Percentiles rank a stretch among this genome's conserved stretches.
Evolutionary conservation across 352 stramenopile species (phyloP).

Genomic region (Phytophthora melonis): DNA sequence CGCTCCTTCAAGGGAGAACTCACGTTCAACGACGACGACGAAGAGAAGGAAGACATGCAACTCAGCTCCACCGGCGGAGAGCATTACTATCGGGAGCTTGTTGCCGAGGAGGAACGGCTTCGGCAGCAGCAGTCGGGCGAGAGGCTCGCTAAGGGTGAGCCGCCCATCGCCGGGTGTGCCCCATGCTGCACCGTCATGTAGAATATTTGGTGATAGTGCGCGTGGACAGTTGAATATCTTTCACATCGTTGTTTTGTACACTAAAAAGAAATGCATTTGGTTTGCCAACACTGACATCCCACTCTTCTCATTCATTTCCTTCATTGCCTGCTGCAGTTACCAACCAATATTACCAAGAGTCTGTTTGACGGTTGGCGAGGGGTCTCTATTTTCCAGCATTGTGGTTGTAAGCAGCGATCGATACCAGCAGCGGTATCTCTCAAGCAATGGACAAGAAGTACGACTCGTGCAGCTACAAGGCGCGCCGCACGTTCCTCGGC

Average conservation of each 20-base stretch:
- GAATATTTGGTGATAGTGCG: background rate
- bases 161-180: conserved; percentile 52
- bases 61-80: conserved; percentile 46
- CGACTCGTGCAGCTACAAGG: conserved; percentile 70
- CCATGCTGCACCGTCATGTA: conserved; percentile 70
- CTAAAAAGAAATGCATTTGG: conserved; percentile 13
- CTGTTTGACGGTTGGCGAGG: conserved; percentile 24
- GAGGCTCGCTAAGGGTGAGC: conserved; percentile 35
- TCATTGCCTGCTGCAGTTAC: conserved; percentile 9
- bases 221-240: background rate
- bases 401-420: background rate
- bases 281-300: too few relatives aligned
- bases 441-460: conserved; percentile 55
- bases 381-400: conserved; percentile 6
- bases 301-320: background rate
- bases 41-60: conserved; percentile 45
- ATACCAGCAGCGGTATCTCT: background rate
- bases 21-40: conserved; percentile 46
- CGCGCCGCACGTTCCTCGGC: conserved; percentile 66
- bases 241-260: conserved; percentile 14
- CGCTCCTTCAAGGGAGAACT: conserved; percentile 77
- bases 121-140: conserved; percentile 39
- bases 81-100: conserved; percentile 53
- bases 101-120: conserved; percentile 51
- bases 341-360: background rate